phyloP scores from a whole-genome alignment of 805 yeast species.

The Zygoascus bituminiphila region DNA sequence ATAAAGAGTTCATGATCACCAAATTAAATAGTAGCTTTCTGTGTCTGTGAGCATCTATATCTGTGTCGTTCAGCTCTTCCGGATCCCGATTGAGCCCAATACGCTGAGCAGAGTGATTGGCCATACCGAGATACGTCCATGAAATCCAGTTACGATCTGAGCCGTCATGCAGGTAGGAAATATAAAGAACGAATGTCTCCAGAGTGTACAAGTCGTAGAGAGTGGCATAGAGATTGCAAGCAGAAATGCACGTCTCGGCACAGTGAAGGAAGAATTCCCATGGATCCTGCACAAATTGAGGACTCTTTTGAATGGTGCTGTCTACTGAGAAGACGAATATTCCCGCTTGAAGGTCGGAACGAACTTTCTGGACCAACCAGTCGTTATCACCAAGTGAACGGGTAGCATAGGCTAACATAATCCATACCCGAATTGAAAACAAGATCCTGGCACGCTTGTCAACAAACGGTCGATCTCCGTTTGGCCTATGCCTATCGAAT shows the following conservation, averaged over 20 bases:
- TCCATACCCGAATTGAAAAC: slow-evolving; percentile 3
- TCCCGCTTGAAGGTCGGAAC: slow-evolving; percentile 3
- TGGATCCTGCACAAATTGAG: slow-evolving; percentile 10
- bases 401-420: slow-evolving; percentile 6
- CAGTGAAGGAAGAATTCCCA: slow-evolving; percentile 12
- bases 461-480: background rate
- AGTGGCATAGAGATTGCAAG: slow-evolving; percentile 2
- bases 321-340: slow-evolving; percentile 3
- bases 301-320: slow-evolving; percentile 4
- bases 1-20: slow-evolving; percentile 6
- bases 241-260: slow-evolving; percentile 8
- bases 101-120: slow-evolving; percentile 9
- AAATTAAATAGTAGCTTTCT: slow-evolving; percentile 5
- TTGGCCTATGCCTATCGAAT: slow-evolving; percentile 2
- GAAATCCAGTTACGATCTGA: slow-evolving; percentile 10
- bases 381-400: slow-evolving; percentile 2
- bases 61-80: slow-evolving; percentile 1
- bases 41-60: slow-evolving; percentile 1
- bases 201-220: slow-evolving; percentile 5
- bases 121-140: slow-evolving; percentile 13
- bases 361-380: background rate
- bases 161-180: slow-evolving; percentile 10
- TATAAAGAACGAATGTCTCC: slow-evolving; percentile 4
- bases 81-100: slow-evolving; percentile 12
- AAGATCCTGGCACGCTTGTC: background rate